Conservation (phyloP, 2,329 filamentous ascomycete species). For the Rhynchosporium agropyri region DNA sequence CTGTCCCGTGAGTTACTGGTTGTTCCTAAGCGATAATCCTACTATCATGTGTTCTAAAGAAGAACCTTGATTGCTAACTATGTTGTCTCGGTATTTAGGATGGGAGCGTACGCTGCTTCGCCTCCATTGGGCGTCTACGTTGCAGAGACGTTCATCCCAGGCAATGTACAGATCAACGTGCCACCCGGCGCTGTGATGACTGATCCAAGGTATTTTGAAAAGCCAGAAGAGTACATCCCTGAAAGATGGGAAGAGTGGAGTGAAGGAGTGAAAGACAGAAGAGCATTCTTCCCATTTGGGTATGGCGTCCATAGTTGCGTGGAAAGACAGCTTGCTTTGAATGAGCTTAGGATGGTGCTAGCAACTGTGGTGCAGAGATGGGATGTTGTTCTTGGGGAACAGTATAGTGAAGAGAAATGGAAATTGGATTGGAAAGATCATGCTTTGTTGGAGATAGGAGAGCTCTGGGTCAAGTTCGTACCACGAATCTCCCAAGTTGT, state of each 20-base stretch:
- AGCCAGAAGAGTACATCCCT: slow-evolving; percentile 25
- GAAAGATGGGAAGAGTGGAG: slow-evolving; percentile 25
- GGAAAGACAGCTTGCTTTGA: slow-evolving; percentile 29
- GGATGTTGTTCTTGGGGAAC: slow-evolving; percentile 22
- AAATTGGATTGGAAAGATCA: slow-evolving; percentile 24
- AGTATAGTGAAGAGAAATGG: slow-evolving; percentile 23
- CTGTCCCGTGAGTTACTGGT: slow-evolving; percentile 14
- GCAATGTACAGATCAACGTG: slow-evolving; percentile 25
- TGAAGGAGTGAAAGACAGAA: slow-evolving; percentile 23
- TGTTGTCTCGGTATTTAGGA: background rate
- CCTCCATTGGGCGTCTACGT: slow-evolving; percentile 23
- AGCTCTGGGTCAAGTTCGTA: slow-evolving; percentile 23
- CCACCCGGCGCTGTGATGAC: slow-evolving; percentile 25
- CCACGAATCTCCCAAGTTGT: background rate
- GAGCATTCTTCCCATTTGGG: slow-evolving; percentile 30
- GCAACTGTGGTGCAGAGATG: slow-evolving; percentile 22
- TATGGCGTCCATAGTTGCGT: slow-evolving; percentile 31
- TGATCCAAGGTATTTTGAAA: slow-evolving; percentile 28
- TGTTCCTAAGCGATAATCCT: no score
- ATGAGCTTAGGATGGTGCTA: slow-evolving; percentile 25
- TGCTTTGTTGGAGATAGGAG: slow-evolving; percentile 22
- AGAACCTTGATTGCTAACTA: background rate
- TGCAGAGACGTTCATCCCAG: slow-evolving; percentile 20
- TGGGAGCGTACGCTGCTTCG: slow-evolving; percentile 23
- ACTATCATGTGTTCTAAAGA: background rate